These are phyloP conservation scores for Daldinia concentrica DNA, from an alignment of 495 filamentous ascomycete species.

Conservation along the genomic window DNA sequence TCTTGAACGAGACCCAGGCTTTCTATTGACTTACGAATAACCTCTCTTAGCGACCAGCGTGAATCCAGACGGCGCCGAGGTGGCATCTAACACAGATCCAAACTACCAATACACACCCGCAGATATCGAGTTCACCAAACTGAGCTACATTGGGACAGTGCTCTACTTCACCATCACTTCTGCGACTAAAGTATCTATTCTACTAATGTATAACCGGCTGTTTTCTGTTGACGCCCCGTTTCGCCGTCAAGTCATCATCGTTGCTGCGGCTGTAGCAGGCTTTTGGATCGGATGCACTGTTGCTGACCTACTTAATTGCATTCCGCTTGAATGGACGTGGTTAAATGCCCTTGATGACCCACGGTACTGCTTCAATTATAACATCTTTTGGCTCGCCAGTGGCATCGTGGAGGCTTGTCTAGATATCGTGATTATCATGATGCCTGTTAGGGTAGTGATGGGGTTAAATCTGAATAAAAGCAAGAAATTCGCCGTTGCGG, in stretches of 20 bases:
- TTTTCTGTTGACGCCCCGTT: conserved; percentile 14
- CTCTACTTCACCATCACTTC: conserved; percentile 25
- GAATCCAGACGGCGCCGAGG: neutral
- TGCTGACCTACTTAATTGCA: conserved; percentile 19
- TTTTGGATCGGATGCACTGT: conserved; percentile 22
- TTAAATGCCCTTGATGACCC: conserved; percentile 12
- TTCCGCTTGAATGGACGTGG: conserved; percentile 29
- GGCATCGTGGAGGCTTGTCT: conserved; percentile 19
- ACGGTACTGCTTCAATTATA: conserved; percentile 30
- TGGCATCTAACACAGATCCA: neutral
- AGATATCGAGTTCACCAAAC: conserved; percentile 12
- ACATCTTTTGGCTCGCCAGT: conserved; percentile 11
- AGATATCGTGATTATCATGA: conserved; percentile 14
- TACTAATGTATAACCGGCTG: conserved; percentile 21
- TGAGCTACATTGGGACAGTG: conserved; percentile 5
- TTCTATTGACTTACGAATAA: neutral
- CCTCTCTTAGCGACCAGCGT: neutral
- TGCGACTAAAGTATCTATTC: conserved; percentile 25
- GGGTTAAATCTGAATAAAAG: conserved; percentile 6
- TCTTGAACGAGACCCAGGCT: neutral
- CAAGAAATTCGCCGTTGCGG: conserved; percentile 19
- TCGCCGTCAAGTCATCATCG: conserved; percentile 1
- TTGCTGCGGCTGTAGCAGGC: neutral
- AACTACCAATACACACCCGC: conserved; percentile 12
- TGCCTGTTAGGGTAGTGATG: conserved; percentile 16